Evolutionary conservation across 192 early-diverging fungal species (phyloP), one percentile per base, ranked within the genome.

Genomic region (Backusella luteola): DNA sequence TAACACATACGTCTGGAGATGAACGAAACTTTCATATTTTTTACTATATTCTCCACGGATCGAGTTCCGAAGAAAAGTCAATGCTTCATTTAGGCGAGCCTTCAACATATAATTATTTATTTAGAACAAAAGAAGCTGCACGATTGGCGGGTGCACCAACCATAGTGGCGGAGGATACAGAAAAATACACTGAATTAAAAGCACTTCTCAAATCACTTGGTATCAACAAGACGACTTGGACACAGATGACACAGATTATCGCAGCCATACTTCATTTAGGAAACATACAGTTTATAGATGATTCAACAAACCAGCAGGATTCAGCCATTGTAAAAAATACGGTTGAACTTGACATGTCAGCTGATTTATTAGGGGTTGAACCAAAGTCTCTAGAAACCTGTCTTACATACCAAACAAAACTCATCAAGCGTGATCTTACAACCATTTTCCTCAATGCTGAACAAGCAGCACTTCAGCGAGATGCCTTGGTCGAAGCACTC

Each of bases 11-110:
- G 0, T 78, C 74, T 12, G 82, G 85, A 35, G 88, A 88, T 74
- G 95, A 96, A 70, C 88, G 91, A 71, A 95, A 91, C 83, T 99
- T 96, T 86, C 94, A 98, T 77, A 90, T 98, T 34, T 96, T 99
- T 80, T 95, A 98, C 86, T 94, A 96, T 77, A 82, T 99, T 26
- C 88, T 98, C 7, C 89, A 94, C 38, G 98, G 97, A 14, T 86
- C 88, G 1, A 88, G 87, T 41, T 74, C 83, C 29, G 90, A 94
- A 69, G 95, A 97, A 84, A 93, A 89, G 75, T 70, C 89, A 29
- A 82, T 89, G 73, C 90, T 92, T 71, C 89, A 90, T 63, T 85
- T 98, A 23, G 87, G 90, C 5, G 89, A 94, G 29, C 84, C 84
- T 23, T 80, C 83, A 17, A 79, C 85, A 59, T 89, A 89, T 78